Evolutionary conservation across 2,329 filamentous ascomycete species (phyloP).

Genomic region (Rhexocercosporidium sp.): DNA sequence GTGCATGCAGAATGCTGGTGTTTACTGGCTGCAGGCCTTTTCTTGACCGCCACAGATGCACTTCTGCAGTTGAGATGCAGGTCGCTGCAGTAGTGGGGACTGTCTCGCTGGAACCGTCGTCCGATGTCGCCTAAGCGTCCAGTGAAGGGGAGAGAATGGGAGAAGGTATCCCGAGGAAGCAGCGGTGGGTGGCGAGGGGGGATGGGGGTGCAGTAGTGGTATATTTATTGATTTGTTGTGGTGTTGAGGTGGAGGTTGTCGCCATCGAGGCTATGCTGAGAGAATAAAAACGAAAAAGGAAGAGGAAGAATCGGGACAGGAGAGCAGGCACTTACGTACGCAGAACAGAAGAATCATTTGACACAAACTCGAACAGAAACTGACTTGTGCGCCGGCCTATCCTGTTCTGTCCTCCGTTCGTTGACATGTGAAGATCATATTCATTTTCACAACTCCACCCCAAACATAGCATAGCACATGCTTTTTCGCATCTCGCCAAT

Average conservation of each 20-base stretch:
- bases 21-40: not conserved
- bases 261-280: conserved; percentile 3
- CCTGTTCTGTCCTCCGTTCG: not conserved
- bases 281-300: not conserved
- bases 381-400: not conserved
- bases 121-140: conserved; percentile 9
- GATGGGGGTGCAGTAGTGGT: not conserved
- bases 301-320: not conserved
- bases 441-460: not conserved
- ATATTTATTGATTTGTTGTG: not conserved
- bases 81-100: conserved; percentile 14
- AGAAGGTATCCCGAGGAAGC: conserved; percentile 3
- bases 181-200: not conserved
- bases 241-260: not conserved
- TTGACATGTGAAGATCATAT: conserved; percentile 6
- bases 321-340: not conserved
- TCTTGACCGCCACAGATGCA: conserved; percentile 19
- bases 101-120: conserved; percentile 12
- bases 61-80: conserved; percentile 13
- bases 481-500: not conserved
- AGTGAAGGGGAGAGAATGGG: not conserved
- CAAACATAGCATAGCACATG: not conserved
- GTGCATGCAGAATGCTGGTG: no score
- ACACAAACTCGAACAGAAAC: not conserved
- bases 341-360: conserved; percentile 2